These are phyloP conservation scores for Ogataea zsoltii DNA, from an alignment of 805 yeast genomes.

Conservation along the genomic window DNA sequence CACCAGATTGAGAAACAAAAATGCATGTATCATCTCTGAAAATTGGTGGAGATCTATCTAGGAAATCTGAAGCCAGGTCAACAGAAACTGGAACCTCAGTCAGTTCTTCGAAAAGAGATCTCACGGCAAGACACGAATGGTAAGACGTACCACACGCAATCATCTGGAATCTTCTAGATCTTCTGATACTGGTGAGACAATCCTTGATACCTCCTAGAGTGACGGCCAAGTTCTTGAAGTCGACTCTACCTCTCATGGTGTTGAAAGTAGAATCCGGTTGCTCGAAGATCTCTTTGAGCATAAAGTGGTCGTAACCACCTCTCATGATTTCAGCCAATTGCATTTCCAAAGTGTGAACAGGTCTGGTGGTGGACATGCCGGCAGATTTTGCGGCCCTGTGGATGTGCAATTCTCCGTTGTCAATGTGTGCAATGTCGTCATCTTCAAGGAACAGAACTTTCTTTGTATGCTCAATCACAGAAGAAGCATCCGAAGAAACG, in stretches of 20 bases:
- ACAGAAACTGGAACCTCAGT: conserved; percentile 93
- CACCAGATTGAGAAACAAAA: conserved; percentile 98
- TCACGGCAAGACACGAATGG: conserved; percentile 96
- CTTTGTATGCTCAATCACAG: conserved; percentile 95
- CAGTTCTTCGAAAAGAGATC: conserved; percentile 94
- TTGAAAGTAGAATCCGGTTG: conserved; percentile 98
- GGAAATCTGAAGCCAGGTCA: conserved; percentile 90
- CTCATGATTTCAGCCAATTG: conserved; percentile 98
- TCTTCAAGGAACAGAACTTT: conserved; percentile 95
- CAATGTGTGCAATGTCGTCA: conserved; percentile 97
- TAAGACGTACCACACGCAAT: conserved; percentile 99
- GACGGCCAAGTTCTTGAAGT: conserved; percentile 75
- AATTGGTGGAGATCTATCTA: conserved; percentile 94
- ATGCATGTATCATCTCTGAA: conserved; percentile 98
- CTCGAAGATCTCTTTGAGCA: conserved; percentile 98
- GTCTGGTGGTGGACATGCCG: conserved; percentile 90
- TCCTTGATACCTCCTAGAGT: conserved; percentile 88
- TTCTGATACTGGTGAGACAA: conserved; percentile 83
- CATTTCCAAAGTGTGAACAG: conserved; percentile 94
- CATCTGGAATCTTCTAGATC: conserved; percentile 95
- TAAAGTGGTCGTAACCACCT: conserved; percentile 93
- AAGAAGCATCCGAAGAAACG: conserved; percentile 95
- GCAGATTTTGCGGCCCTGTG: conserved; percentile 91
- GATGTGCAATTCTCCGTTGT: conserved; percentile 96
- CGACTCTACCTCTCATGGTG: conserved; percentile 99